Conservation (phyloP, 495 filamentous ascomycete species). For the Pseudotulostoma volvatum region DNA sequence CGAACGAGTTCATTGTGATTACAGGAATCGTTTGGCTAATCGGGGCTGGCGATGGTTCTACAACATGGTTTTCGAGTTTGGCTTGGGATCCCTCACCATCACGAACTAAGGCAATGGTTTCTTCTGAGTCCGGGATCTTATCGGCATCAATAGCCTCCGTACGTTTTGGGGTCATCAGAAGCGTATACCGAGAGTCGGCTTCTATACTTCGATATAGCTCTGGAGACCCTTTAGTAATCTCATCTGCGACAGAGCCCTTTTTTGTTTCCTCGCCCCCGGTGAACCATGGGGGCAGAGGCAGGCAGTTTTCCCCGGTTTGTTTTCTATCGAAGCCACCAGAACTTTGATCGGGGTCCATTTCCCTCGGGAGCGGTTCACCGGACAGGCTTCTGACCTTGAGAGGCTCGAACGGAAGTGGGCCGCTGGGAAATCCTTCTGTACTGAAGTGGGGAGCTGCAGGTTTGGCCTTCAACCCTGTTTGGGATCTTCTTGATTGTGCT, state of each 20-base stretch:
- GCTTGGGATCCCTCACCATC: slow-evolving; percentile 9
- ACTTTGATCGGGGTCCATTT: slow-evolving; percentile 28
- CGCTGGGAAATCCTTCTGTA: slow-evolving; percentile 33
- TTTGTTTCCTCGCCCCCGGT: slow-evolving; percentile 16
- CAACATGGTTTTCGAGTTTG: neutral
- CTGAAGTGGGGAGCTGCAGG: neutral
- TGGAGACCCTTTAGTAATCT: slow-evolving; percentile 10
- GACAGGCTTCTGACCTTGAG: slow-evolving; percentile 53
- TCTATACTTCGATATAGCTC: slow-evolving; percentile 9
- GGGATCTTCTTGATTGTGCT: slow-evolving; percentile 21
- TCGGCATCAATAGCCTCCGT: slow-evolving; percentile 33
- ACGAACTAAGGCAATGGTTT: slow-evolving; percentile 29
- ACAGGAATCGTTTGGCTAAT: slow-evolving; percentile 28
- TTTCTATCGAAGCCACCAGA: slow-evolving; percentile 47
- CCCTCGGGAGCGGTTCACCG: too few relatives aligned
- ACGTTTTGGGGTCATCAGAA: slow-evolving; percentile 25
- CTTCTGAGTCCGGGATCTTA: slow-evolving; percentile 14
- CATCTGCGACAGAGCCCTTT: slow-evolving; percentile 21
- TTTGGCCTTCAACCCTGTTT: slow-evolving; percentile 12
- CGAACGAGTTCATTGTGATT: slow-evolving; percentile 19
- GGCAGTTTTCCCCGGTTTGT: slow-evolving; percentile 32
- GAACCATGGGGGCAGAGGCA: slow-evolving; percentile 79
- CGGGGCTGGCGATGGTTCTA: slow-evolving; percentile 5
- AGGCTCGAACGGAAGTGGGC: slow-evolving; percentile 80
- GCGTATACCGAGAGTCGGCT: slow-evolving; percentile 18